Conservation (phyloP, 1,284 basidiomycete genomes). For the Trichosporon faecale region DNA sequence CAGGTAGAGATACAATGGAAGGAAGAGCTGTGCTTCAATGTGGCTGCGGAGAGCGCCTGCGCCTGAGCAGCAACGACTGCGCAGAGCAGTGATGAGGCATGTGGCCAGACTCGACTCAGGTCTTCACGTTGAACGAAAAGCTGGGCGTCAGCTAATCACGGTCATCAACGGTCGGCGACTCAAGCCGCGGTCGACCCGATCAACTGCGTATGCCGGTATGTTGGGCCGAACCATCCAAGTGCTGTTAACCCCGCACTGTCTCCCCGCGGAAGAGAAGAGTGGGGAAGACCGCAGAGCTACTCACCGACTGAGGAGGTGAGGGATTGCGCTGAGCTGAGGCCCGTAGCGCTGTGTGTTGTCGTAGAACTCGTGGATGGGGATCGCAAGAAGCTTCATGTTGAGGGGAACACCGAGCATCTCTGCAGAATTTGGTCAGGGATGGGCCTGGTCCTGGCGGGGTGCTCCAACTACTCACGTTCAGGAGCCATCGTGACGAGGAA, state of each 20-base stretch:
- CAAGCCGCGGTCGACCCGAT: not conserved
- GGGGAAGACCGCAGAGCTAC: conserved; percentile 33
- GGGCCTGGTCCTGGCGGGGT: not conserved
- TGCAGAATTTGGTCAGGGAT: conserved; percentile 47
- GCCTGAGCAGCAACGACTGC: not conserved
- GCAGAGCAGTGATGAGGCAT: not conserved
- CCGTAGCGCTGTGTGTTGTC: conserved; percentile 94
- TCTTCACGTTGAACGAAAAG: conserved; percentile 8
- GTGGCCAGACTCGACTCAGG: not conserved
- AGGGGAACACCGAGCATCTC: conserved; percentile 93
- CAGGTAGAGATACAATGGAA: not conserved
- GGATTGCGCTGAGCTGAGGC: conserved; percentile 89
- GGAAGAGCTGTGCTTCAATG: not conserved
- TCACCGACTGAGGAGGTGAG: conserved; percentile 84
- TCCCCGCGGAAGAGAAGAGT: not conserved
- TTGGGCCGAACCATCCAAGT: not conserved
- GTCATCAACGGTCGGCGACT: not conserved
- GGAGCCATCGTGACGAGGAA: conserved; percentile 94
- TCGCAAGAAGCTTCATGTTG: conserved; percentile 97
- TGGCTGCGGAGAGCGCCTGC: not conserved
- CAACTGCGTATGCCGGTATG: not conserved
- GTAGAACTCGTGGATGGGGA: conserved; percentile 93
- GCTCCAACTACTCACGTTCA: conserved; percentile 59
- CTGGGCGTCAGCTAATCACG: not conserved
- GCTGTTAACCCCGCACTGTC: not conserved